Evolutionary conservation across 441 rosid genomes (phyloP).

Genomic region (Gossypium trilobum): DNA sequence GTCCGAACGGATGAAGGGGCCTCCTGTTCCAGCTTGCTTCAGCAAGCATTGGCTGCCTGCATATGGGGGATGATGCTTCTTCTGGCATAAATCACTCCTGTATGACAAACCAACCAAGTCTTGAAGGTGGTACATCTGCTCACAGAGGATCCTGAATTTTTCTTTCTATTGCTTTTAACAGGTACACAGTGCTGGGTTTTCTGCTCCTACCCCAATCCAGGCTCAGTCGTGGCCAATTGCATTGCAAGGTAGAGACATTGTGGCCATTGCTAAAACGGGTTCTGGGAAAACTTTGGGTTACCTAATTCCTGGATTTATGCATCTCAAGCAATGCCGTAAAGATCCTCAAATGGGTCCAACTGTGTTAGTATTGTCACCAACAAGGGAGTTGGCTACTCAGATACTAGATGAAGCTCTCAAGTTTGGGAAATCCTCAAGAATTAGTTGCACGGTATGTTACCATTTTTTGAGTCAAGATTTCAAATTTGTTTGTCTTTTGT

Average conservation of each 20-base stretch:
- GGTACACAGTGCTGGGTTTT: constrained; percentile 85
- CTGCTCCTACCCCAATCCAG: constrained; percentile 97
- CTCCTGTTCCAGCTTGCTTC: constrained; percentile 84
- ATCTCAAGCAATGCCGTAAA: constrained; percentile 59
- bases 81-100: constrained; percentile 57
- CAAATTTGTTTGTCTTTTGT: not conserved
- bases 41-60: constrained; percentile 71
- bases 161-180: constrained; percentile 51
- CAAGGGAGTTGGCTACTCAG: constrained; percentile 97
- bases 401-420: constrained; percentile 87
- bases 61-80: constrained; percentile 94
- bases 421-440: constrained; percentile 85
- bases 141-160: constrained; percentile 35
- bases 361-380: constrained; percentile 85
- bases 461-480: not conserved
- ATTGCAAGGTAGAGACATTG: constrained; percentile 80
- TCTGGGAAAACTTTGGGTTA: constrained; percentile 98
- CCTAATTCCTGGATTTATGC: constrained; percentile 71
- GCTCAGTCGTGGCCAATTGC: constrained; percentile 99
- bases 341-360: constrained; percentile 83
- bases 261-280: constrained; percentile 96
- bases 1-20: constrained; percentile 78
- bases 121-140: constrained; percentile 50
- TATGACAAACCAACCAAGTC: constrained; percentile 30
- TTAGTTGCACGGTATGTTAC: constrained; percentile 66